Evolutionary conservation across 139 green algal genomes (phyloP).

Genomic region (Desmodesmus armatus): DNA sequence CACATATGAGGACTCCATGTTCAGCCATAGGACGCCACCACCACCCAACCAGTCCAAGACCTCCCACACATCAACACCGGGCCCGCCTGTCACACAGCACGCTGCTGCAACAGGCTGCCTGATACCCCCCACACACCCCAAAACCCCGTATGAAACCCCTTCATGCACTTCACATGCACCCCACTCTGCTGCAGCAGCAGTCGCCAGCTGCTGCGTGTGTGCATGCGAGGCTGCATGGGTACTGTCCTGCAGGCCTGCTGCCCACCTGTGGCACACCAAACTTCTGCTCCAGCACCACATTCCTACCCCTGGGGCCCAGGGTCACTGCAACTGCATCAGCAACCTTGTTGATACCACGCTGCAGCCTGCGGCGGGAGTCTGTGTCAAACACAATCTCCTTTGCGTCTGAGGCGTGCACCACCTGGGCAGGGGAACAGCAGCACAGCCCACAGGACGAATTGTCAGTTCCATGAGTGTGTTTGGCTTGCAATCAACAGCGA

Average conservation of each 20-base stretch:
- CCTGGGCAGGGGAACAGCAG: conserved; percentile 54
- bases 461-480: neutral
- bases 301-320: conserved; percentile 94
- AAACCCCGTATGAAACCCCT: no score
- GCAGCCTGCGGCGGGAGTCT: conserved; percentile 87
- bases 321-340: conserved; percentile 96
- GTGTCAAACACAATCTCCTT: conserved; percentile 98
- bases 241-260: neutral
- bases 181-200: conserved; percentile 13
- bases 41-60: no score
- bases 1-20: no score
- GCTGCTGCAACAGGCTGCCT: no score
- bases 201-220: no score
- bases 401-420: conserved; percentile 79
- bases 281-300: conserved; percentile 97
- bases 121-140: no score
- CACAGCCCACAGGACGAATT: neutral
- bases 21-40: no score
- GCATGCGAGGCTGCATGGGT: no score
- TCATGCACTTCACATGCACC: no score
- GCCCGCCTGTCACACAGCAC: no score
- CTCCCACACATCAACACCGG: no score
- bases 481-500: no score
- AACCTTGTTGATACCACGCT: conserved; percentile 98
- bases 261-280: conserved; percentile 90